Evolutionary conservation across 306 rosid genomes (phyloP).

Genomic region (Acacia acuminata): DNA sequence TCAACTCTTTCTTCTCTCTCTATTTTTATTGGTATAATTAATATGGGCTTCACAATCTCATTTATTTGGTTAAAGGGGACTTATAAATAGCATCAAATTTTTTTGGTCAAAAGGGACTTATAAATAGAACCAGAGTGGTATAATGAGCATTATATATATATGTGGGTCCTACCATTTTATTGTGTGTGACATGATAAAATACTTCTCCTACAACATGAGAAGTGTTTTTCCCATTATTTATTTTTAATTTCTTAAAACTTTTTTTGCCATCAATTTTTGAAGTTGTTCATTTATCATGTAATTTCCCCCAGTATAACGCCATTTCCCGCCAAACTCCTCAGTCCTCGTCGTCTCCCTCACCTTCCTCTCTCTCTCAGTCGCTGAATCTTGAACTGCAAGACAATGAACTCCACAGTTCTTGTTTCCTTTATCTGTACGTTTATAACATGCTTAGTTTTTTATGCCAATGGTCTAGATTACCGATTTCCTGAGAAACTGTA

Average conservation of each 20-base stretch:
- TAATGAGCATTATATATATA: too few relatives aligned
- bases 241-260: neutral
- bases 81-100: too few relatives aligned
- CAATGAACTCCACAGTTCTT: conserved; percentile 33
- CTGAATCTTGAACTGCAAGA: neutral
- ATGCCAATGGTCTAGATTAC: conserved; percentile 27
- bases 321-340: conserved; percentile 52
- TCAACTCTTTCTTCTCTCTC: too few relatives aligned
- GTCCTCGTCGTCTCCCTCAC: neutral
- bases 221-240: too few relatives aligned
- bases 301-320: neutral
- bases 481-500: conserved; percentile 20
- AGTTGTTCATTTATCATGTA: neutral
- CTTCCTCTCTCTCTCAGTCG: neutral
- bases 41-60: too few relatives aligned
- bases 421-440: conserved; percentile 25
- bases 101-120: too few relatives aligned
- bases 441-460: conserved; percentile 20
- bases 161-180: too few relatives aligned
- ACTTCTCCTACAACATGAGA: too few relatives aligned
- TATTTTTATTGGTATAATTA: too few relatives aligned
- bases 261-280: neutral
- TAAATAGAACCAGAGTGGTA: too few relatives aligned
- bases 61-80: too few relatives aligned
- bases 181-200: too few relatives aligned